Conservation (phyloP, 805 yeast genomes). For the Saccharomycopsis sp. region DNA sequence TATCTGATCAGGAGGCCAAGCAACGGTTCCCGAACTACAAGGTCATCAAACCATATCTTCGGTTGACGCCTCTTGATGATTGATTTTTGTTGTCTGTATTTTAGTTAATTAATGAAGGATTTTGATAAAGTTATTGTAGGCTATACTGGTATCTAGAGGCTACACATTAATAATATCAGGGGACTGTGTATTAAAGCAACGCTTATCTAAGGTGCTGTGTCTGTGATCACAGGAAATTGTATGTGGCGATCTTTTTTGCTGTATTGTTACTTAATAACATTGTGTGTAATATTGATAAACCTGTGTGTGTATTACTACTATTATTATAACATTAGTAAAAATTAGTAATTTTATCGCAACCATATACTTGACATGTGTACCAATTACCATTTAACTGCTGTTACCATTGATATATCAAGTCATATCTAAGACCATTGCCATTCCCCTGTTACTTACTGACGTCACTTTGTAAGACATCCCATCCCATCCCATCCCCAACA, state of each 20-base stretch:
- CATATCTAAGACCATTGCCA: neutral
- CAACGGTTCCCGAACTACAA: slow-evolving; percentile 56
- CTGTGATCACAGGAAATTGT: neutral
- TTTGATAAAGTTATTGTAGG: neutral
- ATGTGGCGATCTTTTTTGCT: neutral
- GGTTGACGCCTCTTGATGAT: slow-evolving; percentile 38
- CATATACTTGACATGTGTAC: too few relatives aligned
- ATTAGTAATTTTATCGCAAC: too few relatives aligned
- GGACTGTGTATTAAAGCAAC: too few relatives aligned
- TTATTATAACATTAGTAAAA: too few relatives aligned
- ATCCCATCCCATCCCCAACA: too few relatives aligned
- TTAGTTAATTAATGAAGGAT: neutral
- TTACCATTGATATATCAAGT: neutral
- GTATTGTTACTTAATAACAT: neutral
- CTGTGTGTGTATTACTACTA: too few relatives aligned
- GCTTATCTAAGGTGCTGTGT: too few relatives aligned
- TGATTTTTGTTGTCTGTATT: neutral
- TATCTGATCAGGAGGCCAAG: slow-evolving; percentile 53
- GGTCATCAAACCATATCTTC: slow-evolving; percentile 55
- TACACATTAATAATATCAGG: too few relatives aligned
- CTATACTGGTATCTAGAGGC: neutral
- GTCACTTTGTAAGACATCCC: too few relatives aligned
- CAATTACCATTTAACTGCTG: too few relatives aligned
- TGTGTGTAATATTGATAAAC: too few relatives aligned
- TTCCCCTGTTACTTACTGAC: neutral